phyloP scores from a whole-genome alignment of 1,284 basidiomycete species.

The Tylopilus sp. region DNA sequence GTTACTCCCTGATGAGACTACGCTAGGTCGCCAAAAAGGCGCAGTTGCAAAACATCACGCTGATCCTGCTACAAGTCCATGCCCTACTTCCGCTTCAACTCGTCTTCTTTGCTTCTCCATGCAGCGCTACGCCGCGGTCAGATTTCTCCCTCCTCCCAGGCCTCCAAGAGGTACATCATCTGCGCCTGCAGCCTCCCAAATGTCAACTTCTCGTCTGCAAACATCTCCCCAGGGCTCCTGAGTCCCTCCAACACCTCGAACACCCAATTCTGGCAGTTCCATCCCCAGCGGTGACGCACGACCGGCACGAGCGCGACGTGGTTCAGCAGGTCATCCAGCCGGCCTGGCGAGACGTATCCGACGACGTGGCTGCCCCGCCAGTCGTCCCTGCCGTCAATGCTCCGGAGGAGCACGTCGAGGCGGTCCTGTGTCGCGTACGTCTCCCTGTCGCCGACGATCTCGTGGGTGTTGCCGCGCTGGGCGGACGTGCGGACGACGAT shows the following conservation, averaged over 20 bases:
- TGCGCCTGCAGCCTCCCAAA: conserved; percentile 8
- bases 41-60: too few relatives aligned
- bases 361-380: conserved; percentile 20
- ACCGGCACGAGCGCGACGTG: conserved; percentile 15
- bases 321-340: conserved; percentile 10
- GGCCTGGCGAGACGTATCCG: conserved; percentile 16
- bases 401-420: conserved; percentile 7
- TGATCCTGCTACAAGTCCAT: too few relatives aligned
- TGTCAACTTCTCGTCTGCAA: conserved; percentile 11
- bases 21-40: too few relatives aligned
- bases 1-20: too few relatives aligned
- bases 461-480: conserved; percentile 24
- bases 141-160: conserved; percentile 16
- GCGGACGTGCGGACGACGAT: conserved; percentile 26
- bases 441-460: conserved; percentile 29
- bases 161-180: conserved; percentile 14
- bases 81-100: too few relatives aligned
- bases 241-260: conserved; percentile 14
- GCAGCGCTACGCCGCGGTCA: background rate
- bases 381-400: background rate
- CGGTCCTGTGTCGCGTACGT: conserved; percentile 21
- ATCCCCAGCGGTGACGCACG: conserved; percentile 1
- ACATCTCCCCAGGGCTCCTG: conserved; percentile 2
- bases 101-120: too few relatives aligned
- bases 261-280: conserved; percentile 23